These are phyloP conservation scores for Lepidium sativum DNA, from an alignment of 345 rosid genomes.

Conservation along the genomic window DNA sequence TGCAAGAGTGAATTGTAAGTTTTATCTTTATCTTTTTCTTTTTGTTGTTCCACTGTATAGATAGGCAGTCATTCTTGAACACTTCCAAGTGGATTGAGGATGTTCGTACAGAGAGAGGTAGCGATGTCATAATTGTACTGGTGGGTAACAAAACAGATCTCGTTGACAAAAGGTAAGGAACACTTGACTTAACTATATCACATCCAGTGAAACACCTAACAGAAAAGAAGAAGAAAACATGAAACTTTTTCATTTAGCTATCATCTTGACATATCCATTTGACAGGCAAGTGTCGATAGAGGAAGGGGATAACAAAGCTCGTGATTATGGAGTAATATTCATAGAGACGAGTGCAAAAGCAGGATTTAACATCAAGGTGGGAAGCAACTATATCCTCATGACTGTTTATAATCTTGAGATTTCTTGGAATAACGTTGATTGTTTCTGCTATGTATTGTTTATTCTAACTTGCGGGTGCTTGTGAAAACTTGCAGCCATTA, in stretches of 20 bases:
- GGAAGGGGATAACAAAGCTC: slow-evolving; percentile 86
- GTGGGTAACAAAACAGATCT: slow-evolving; percentile 94
- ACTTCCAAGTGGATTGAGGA: slow-evolving; percentile 93
- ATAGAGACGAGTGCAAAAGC: slow-evolving; percentile 95
- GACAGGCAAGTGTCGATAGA: slow-evolving; percentile 93
- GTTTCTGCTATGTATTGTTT: neutral
- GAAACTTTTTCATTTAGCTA: neutral
- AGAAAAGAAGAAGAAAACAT: neutral
- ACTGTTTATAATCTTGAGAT: neutral
- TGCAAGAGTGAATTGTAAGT: neutral
- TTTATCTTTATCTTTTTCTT: neutral
- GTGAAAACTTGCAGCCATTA: slow-evolving; percentile 53
- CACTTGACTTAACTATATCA: neutral
- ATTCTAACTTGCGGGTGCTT: neutral
- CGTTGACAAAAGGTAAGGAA: slow-evolving; percentile 59
- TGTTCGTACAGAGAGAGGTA: slow-evolving; percentile 80
- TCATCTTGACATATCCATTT: neutral
- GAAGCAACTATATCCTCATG: neutral
- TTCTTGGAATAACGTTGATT: slow-evolving; percentile 12
- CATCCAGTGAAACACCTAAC: neutral
- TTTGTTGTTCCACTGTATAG: slow-evolving; percentile 29
- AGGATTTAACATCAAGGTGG: slow-evolving; percentile 87
- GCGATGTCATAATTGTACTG: slow-evolving; percentile 81
- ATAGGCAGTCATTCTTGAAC: slow-evolving; percentile 83
- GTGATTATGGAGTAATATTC: slow-evolving; percentile 80